A percentile compares a stretch with the other conserved stretches of the same genome.
These are phyloP conservation scores for Saxophila tyrrhenica DNA, from an alignment of 495 filamentous ascomycete genomes.

Conservation along the genomic window DNA sequence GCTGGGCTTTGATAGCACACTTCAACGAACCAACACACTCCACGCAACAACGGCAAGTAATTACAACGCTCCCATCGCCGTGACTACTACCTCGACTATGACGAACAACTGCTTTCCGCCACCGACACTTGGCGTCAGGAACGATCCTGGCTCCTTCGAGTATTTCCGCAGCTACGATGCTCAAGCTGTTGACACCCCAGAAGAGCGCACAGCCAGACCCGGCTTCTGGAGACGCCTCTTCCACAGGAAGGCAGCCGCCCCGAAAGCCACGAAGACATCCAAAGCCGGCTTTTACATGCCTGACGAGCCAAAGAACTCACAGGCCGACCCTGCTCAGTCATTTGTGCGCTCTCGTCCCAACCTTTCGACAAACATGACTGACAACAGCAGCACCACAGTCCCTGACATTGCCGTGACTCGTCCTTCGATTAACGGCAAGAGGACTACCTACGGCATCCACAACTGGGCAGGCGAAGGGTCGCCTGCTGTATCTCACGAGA, in stretches of 20 bases:
- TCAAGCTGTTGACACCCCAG: background rate
- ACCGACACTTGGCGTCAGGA: background rate
- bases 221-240: background rate
- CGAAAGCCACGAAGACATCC: background rate
- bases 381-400: background rate
- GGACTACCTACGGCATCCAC: background rate
- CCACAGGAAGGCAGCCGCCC: background rate
- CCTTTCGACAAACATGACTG: constrained; percentile 1
- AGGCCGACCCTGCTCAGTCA: background rate
- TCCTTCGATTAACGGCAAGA: background rate
- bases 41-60: background rate
- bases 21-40: background rate
- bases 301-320: background rate
- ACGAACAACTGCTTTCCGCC: background rate
- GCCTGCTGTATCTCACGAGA: background rate
- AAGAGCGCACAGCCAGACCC: background rate
- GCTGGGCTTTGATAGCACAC: background rate
- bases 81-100: background rate
- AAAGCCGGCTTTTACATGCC: background rate
- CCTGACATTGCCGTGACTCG: background rate
- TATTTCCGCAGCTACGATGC: background rate
- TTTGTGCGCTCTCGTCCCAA: constrained; percentile 3
- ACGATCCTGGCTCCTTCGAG: background rate
- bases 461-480: background rate
- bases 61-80: background rate